Conservation (phyloP, 331 rosid species). For the Saraca asoca region DNA sequence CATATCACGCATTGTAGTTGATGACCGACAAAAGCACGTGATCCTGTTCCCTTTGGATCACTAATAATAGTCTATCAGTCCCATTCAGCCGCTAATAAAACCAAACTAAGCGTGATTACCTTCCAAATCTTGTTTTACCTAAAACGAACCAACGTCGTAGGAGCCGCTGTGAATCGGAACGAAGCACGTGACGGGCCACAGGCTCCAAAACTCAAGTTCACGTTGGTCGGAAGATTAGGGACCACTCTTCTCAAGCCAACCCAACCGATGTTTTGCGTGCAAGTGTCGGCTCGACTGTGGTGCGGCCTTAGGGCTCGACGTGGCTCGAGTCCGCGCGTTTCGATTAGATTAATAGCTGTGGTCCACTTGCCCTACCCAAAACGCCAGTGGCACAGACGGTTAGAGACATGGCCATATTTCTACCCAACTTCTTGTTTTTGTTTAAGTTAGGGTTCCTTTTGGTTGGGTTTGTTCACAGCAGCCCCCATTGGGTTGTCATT, state of each 20-base stretch:
- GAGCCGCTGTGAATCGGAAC: no score
- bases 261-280: not conserved
- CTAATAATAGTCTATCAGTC: not conserved
- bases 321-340: no score
- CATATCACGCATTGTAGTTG: not conserved
- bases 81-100: slow-evolving; percentile 26
- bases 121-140: slow-evolving; percentile 33
- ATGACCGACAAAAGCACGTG: slow-evolving; percentile 32
- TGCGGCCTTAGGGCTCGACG: not conserved
- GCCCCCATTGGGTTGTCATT: slow-evolving; percentile 1
- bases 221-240: slow-evolving; percentile 8
- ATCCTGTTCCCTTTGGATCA: slow-evolving; percentile 33
- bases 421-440: slow-evolving; percentile 9
- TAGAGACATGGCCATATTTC: no score
- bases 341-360: not conserved
- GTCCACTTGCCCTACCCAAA: no score
- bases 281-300: slow-evolving; percentile 22
- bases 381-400: no score
- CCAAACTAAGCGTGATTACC: slow-evolving; percentile 31
- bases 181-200: slow-evolving; percentile 37
- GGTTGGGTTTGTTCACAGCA: not conserved
- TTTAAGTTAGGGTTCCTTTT: slow-evolving; percentile 13
- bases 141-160: no score
- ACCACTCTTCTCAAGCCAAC: slow-evolving; percentile 3
- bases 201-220: no score